Evolutionary conservation across 2,329 filamentous ascomycete species (phyloP).

Genomic region (Aspergillus piperis): DNA sequence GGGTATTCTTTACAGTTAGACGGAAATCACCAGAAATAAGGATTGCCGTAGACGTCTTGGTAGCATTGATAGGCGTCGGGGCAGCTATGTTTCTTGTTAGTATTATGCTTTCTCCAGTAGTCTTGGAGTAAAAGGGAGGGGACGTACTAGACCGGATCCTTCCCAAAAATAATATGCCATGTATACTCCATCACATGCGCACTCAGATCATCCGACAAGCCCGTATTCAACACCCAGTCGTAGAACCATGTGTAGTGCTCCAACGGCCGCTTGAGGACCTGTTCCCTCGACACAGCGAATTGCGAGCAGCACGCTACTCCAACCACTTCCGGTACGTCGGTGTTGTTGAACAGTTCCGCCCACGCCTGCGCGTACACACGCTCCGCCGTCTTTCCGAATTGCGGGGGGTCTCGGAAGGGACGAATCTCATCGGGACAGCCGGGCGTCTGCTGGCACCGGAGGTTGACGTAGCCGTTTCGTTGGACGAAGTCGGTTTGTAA

Average conservation of each 20-base stretch:
- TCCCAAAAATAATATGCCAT: slow-evolving; percentile 54
- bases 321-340: slow-evolving; percentile 42
- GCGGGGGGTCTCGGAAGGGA: slow-evolving; percentile 29
- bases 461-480: slow-evolving; percentile 58
- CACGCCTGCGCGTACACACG: slow-evolving; percentile 35
- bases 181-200: slow-evolving; percentile 57
- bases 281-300: slow-evolving; percentile 51
- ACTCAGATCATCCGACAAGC: slow-evolving; percentile 48
- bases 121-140: neutral
- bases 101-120: neutral
- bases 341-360: slow-evolving; percentile 43
- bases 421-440: slow-evolving; percentile 39
- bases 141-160: slow-evolving; percentile 24
- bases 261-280: slow-evolving; percentile 44
- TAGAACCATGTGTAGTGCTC: slow-evolving; percentile 50
- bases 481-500: slow-evolving; percentile 54
- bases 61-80: slow-evolving; percentile 62
- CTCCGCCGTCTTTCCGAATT: slow-evolving; percentile 27
- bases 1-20: slow-evolving; percentile 8
- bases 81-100: slow-evolving; percentile 50
- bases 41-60: slow-evolving; percentile 60
- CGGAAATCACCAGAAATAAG: slow-evolving; percentile 24
- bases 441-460: slow-evolving; percentile 52
- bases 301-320: slow-evolving; percentile 55
- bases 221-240: slow-evolving; percentile 51